A percentile compares a stretch with the other conserved stretches of the same genome.
Evolutionary conservation across 148 eudicot genomes (phyloP).

Genomic region (Salicornia ramosissima): DNA sequence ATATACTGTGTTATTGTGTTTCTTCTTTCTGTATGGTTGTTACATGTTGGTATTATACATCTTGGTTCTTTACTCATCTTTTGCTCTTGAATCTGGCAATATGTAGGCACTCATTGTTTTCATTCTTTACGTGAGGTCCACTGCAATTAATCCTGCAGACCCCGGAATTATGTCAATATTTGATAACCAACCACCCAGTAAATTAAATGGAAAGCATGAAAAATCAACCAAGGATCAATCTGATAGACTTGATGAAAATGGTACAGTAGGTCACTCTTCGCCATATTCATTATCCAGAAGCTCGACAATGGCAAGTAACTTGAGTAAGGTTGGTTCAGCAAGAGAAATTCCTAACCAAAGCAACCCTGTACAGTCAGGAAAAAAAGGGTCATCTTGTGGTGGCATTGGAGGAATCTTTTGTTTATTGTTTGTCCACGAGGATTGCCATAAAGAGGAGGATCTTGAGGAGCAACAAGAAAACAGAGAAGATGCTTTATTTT

Average conservation of each 20-base stretch:
- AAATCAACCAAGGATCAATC: slow-evolving; percentile 34
- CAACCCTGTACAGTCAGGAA: slow-evolving; percentile 26
- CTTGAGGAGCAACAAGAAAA: slow-evolving; percentile 54
- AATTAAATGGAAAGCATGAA: slow-evolving; percentile 31
- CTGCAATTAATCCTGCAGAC: slow-evolving; percentile 95
- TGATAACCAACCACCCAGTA: slow-evolving; percentile 29
- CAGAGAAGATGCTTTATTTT: slow-evolving; percentile 79
- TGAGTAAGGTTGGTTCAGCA: slow-evolving; percentile 56
- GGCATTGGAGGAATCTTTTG: slow-evolving; percentile 59
- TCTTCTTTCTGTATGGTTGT: neutral
- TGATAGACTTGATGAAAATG: slow-evolving; percentile 45
- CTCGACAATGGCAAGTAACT: slow-evolving; percentile 63
- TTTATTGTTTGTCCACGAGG: slow-evolving; percentile 65
- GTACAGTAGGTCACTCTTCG: slow-evolving; percentile 54
- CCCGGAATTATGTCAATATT: slow-evolving; percentile 85
- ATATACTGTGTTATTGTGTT: neutral
- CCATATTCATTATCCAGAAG: slow-evolving; percentile 64
- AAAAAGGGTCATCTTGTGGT: slow-evolving; percentile 35
- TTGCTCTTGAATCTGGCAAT: slow-evolving; percentile 15
- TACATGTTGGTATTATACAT: neutral
- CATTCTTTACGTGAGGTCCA: slow-evolving; percentile 76
- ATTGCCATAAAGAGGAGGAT: slow-evolving; percentile 61
- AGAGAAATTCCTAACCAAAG: slow-evolving; percentile 39
- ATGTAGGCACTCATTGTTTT: slow-evolving; percentile 79
- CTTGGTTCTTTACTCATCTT: slow-evolving; percentile 19